Conservation (phyloP, 352 stramenopile species). For the Phytophthora tentaculata region DNA sequence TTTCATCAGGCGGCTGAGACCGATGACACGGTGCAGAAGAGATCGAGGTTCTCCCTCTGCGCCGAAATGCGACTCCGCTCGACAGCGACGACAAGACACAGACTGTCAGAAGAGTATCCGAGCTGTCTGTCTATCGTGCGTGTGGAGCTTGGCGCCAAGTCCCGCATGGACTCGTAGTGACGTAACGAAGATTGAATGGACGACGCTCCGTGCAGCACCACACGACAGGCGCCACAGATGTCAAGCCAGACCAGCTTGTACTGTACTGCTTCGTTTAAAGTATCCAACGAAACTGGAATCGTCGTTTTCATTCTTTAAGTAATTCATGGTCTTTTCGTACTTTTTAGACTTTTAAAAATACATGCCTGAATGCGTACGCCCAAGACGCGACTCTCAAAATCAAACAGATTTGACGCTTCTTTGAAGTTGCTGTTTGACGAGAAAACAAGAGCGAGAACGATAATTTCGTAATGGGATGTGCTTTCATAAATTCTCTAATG, state of each 20-base stretch:
- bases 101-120: slow-evolving; percentile 9
- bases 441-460: slow-evolving; percentile 4
- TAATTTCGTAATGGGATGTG: slow-evolving; percentile 24
- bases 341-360: too few relatives aligned
- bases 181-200: slow-evolving; percentile 13
- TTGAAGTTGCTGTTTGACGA: slow-evolving; percentile 26
- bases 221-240: slow-evolving; percentile 21
- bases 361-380: slow-evolving; percentile 14
- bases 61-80: background rate
- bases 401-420: background rate
- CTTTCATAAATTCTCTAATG: slow-evolving; percentile 31
- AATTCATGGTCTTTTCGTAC: too few relatives aligned
- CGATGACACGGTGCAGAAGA: slow-evolving; percentile 27
- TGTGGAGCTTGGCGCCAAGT: slow-evolving; percentile 6
- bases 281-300: background rate
- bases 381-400: too few relatives aligned
- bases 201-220: background rate
- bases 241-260: slow-evolving; percentile 2
- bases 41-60: slow-evolving; percentile 4
- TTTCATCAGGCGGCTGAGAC: slow-evolving; percentile 14
- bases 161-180: slow-evolving; percentile 21
- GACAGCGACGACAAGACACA: slow-evolving; percentile 21
- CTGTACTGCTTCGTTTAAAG: background rate
- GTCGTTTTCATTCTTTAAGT: background rate
- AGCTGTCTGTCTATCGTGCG: slow-evolving; percentile 9